phyloP scores from a whole-genome alignment of 441 rosid genomes.

The Daphne laureola region DNA sequence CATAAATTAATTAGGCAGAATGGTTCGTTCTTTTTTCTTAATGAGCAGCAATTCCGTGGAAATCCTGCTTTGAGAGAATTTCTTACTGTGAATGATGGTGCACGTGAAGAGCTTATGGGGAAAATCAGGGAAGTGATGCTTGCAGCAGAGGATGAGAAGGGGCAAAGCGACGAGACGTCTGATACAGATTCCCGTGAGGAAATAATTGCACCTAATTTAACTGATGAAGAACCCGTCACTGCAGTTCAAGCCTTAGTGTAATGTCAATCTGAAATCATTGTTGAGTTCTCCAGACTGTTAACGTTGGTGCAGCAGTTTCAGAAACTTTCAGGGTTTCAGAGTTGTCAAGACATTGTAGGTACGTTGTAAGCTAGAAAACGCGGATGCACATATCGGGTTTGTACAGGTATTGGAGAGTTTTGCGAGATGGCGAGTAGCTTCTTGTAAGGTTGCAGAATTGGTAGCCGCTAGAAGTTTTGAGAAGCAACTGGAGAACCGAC shows the following conservation, averaged over 20 bases:
- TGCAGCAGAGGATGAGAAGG: slow-evolving; percentile 22
- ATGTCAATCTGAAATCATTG: neutral
- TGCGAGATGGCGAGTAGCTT: no score
- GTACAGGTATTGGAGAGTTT: no score
- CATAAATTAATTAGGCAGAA: slow-evolving; percentile 51
- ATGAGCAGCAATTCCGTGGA: slow-evolving; percentile 51
- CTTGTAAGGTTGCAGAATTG: no score
- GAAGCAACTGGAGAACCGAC: no score
- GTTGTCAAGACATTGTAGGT: neutral
- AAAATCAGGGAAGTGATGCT: slow-evolving; percentile 57
- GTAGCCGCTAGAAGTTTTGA: no score
- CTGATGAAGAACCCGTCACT: slow-evolving; percentile 63
- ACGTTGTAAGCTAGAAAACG: no score
- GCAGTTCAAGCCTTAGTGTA: slow-evolving; percentile 47
- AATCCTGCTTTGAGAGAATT: slow-evolving; percentile 59
- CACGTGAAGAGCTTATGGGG: slow-evolving; percentile 50
- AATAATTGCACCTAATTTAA: slow-evolving; percentile 38
- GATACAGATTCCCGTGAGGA: slow-evolving; percentile 33
- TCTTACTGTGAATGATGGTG: slow-evolving; percentile 33
- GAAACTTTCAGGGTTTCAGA: no score
- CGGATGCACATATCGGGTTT: no score
- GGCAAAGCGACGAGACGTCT: slow-evolving; percentile 14
- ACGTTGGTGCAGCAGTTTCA: neutral
- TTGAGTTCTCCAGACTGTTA: no score
- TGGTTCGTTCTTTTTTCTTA: slow-evolving; percentile 36